These are phyloP conservation scores for Passiflora organensis DNA, from an alignment of 345 rosid species.

Conservation along the genomic window DNA sequence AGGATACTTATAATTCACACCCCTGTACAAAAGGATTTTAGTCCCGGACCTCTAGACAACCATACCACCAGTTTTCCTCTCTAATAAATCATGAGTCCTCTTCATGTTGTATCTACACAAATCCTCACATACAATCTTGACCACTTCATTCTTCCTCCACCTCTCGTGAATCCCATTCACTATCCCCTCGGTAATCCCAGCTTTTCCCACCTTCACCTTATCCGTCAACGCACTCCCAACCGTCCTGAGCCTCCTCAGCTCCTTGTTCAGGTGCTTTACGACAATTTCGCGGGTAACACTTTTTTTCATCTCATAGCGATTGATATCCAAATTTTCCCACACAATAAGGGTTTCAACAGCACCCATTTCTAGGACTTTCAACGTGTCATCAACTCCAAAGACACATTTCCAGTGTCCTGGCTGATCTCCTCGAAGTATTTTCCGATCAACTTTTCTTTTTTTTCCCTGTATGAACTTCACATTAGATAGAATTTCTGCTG, in stretches of 20 bases:
- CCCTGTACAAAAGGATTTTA: constrained; percentile 78
- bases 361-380: too few relatives aligned
- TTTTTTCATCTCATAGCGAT: too few relatives aligned
- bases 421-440: too few relatives aligned
- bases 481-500: too few relatives aligned
- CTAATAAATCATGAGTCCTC: constrained; percentile 88
- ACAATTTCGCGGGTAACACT: too few relatives aligned
- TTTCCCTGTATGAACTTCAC: too few relatives aligned
- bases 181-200: constrained; percentile 91
- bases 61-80: constrained; percentile 93
- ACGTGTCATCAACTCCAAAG: too few relatives aligned
- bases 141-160: constrained; percentile 77
- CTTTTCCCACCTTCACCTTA: constrained; percentile 80
- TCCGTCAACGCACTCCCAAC: constrained; percentile 55
- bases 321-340: too few relatives aligned
- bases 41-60: constrained; percentile 92
- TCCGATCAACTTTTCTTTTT: too few relatives aligned
- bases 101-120: constrained; percentile 77
- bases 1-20: constrained; percentile 74
- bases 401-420: too few relatives aligned
- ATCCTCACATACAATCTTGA: constrained; percentile 81
- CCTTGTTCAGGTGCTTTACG: too few relatives aligned
- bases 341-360: too few relatives aligned
- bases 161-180: constrained; percentile 97
- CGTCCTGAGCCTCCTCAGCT: constrained; percentile 57